phyloP scores from a whole-genome alignment of 192 early-diverging fungal genomes.

The Physocladia obscura region DNA sequence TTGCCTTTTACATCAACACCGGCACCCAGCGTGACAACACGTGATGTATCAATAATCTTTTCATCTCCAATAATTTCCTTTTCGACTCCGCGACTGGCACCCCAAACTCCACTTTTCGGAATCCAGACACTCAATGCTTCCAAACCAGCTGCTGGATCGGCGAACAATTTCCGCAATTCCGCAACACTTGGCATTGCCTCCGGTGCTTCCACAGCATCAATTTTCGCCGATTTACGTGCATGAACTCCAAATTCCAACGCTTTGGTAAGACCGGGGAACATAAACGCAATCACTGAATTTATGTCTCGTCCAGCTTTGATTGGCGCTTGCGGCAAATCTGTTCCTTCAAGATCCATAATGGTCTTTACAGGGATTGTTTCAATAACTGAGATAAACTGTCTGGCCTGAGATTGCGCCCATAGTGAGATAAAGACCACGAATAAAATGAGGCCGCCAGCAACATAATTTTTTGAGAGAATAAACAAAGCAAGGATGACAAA shows the following conservation, averaged over 20 bases:
- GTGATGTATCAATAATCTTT: neutral
- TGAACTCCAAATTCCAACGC: neutral
- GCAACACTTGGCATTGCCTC: neutral
- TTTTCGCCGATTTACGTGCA: neutral
- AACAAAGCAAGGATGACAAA: slow-evolving; percentile 73
- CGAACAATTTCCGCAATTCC: neutral
- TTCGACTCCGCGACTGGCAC: neutral
- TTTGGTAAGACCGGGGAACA: slow-evolving; percentile 4
- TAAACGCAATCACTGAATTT: neutral
- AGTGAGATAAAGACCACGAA: slow-evolving; percentile 50
- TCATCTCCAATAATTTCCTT: neutral
- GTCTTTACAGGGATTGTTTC: slow-evolving; percentile 34
- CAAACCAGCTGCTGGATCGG: slow-evolving; percentile 6
- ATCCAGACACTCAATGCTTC: slow-evolving; percentile 4
- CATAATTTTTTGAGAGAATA: slow-evolving; percentile 52
- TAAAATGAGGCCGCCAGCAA: slow-evolving; percentile 43
- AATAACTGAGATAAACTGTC: slow-evolving; percentile 58
- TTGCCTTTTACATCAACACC: neutral
- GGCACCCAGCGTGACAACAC: neutral
- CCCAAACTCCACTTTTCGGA: slow-evolving; percentile 4
- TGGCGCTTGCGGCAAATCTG: neutral
- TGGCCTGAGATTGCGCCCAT: slow-evolving; percentile 52
- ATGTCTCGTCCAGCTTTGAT: neutral
- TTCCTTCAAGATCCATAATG: slow-evolving; percentile 30
- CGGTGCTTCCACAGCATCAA: neutral